Base-by-base conservation (phyloP, 2,329 filamentous ascomycete species). In the Catunica adiposa region DNA sequence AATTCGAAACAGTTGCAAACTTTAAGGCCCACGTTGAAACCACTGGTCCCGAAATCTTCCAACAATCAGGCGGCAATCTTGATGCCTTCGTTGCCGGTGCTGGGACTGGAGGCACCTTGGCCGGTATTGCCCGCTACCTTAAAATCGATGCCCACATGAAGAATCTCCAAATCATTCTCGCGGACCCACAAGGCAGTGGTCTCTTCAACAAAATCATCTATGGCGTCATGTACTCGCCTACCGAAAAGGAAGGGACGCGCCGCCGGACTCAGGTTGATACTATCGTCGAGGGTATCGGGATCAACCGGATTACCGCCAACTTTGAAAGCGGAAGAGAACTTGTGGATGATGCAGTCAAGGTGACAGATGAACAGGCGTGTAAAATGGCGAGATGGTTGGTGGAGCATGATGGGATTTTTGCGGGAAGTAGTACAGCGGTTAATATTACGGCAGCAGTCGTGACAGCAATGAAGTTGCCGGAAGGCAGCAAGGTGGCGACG, bases 381-480 rank as follows among this genome's bases (percentile, higher is more conserved):
- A 77, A 76, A 55, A 98, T 98, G 92, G 92, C 90, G n/a, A 76
- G 87, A 60, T 97, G 89, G 88, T 71, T 98, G 42, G 90, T 96
- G 7, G 89, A 97, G 70, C 84, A 89, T 60, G 92, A 98, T 67
- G 92, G 92, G 6, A 82, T 98, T 54, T 98, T 98, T 64, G 76
- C 89, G 42, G 94, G 92, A 7, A 95, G 89, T 66, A 95, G 88
- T 66, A 95, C 86, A 67, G 85, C 89, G n/a, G 90, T 98, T 54
- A 98, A 98, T 67, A 95, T 89, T 75, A 84, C 86, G 44, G 87
- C 85, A 3, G 84, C 86, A 22, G 82, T 86, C 8, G 76, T 76
- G 53, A 74, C 83, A 3, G 86, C 85, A 25, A 75, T 82, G 65
- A 71, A 72, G 44, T 69, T 89, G 59, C 78, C 78, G 3, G 66